phyloP scores from a whole-genome alignment of 164 flowering plant genomes.

The Sextonia rubra region DNA sequence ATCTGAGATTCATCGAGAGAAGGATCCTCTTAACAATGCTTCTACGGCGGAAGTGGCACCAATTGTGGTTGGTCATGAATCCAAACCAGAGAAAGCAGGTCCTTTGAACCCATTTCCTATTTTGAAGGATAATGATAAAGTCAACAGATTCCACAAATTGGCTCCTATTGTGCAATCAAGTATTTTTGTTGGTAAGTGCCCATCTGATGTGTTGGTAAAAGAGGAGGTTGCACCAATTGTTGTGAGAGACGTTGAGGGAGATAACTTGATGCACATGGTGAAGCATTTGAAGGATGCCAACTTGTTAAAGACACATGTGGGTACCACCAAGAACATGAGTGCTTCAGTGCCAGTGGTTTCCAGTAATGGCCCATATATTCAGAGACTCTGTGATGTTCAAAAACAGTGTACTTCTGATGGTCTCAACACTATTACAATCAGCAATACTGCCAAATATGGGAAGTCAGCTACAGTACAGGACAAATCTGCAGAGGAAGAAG shows the following conservation, averaged over 20 bases:
- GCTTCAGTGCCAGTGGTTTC: slow-evolving; percentile 5
- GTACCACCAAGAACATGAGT: slow-evolving; percentile 27
- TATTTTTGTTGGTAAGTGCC: slow-evolving; percentile 26
- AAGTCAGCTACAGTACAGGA: slow-evolving; percentile 14
- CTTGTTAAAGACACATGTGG: slow-evolving; percentile 20
- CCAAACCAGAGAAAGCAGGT: slow-evolving; percentile 29
- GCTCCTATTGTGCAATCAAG: slow-evolving; percentile 23
- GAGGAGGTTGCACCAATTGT: slow-evolving; percentile 37
- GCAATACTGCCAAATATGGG: slow-evolving; percentile 11
- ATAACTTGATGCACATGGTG: slow-evolving; percentile 6
- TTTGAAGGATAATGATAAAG: slow-evolving; percentile 23
- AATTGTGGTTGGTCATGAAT: slow-evolving; percentile 28
- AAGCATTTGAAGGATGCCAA: slow-evolving; percentile 28
- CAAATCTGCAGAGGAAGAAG: slow-evolving; percentile 32
- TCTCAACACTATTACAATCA: slow-evolving; percentile 16
- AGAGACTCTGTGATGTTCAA: slow-evolving; percentile 22
- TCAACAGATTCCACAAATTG: slow-evolving; percentile 8
- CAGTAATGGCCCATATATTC: slow-evolving; percentile 19
- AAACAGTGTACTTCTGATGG: slow-evolving; percentile 25
- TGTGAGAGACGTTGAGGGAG: slow-evolving; percentile 30
- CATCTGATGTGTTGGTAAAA: slow-evolving; percentile 23
- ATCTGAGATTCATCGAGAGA: slow-evolving; percentile 25
- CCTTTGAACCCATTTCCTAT: slow-evolving; percentile 29
- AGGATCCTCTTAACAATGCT: slow-evolving; percentile 25
- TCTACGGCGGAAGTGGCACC: slow-evolving; percentile 26